A percentile compares a stretch with the other conserved stretches of the same genome.
Evolutionary conservation across 257 asterid species (phyloP).

Genomic region (Lithospermum erythrorhizon): DNA sequence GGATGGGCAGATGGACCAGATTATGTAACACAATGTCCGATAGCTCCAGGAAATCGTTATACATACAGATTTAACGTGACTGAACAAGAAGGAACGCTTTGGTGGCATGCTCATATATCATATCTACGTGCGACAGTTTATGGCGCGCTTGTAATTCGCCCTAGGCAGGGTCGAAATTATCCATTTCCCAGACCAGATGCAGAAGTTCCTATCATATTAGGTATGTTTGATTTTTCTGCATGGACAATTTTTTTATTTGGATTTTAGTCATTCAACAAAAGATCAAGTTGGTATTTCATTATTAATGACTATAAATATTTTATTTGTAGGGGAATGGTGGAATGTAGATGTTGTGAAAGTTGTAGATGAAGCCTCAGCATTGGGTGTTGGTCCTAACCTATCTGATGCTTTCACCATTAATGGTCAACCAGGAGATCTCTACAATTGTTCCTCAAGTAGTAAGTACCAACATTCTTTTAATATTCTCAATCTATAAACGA

Average conservation of each 20-base stretch:
- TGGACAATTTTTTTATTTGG: too few species aligned
- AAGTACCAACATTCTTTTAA: constrained; percentile 6
- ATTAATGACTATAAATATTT: too few species aligned
- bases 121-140: constrained; percentile 58
- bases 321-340: constrained; percentile 83
- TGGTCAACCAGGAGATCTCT: constrained; percentile 57
- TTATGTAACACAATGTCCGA: constrained; percentile 54
- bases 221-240: constrained; percentile 10
- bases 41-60: constrained; percentile 51
- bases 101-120: constrained; percentile 75
- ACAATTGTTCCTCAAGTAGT: constrained; percentile 51
- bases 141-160: constrained; percentile 57
- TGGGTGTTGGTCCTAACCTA: constrained; percentile 34
- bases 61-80: constrained; percentile 45
- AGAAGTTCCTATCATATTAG: constrained; percentile 57
- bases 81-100: constrained; percentile 62
- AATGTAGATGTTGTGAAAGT: constrained; percentile 50
- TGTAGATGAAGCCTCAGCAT: constrained; percentile 30
- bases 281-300: too few species aligned
- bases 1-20: constrained; percentile 79
- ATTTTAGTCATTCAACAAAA: too few species aligned
- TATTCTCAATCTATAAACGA: too few species aligned
- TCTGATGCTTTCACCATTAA: constrained; percentile 69
- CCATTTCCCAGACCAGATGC: constrained; percentile 56
- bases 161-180: constrained; percentile 38